Base-by-base conservation (phyloP, 2,329 filamentous ascomycete genomes). In the Eurotiales sp. region DNA sequence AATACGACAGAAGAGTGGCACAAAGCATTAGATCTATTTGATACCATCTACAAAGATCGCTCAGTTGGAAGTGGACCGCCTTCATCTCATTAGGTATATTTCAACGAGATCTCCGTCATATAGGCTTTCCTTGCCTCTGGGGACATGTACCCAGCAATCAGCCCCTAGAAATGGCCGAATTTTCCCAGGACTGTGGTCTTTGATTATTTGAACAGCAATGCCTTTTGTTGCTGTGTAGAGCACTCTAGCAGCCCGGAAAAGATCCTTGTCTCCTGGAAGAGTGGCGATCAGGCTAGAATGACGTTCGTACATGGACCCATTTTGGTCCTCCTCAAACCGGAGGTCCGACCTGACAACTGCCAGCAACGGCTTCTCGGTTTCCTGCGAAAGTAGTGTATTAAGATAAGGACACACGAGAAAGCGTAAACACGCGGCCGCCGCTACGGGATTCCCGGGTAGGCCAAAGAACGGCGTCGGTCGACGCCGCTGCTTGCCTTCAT, bases 1-100 rank as follows among this genome's bases (percentile, higher is more conserved):
- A 63, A 64, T 54, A 61, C 55, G 3, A 42, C 43, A 25, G 61
- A 62, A 19, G 74, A 80, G 25, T 80, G 75, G 76, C 63, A 70
- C 14, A 61, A 66, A 8, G 37, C 47, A 8, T 42, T 37, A 8
- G 8, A 5, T 41, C 8, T 34, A 4, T 43, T 43, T 11, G 25
- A 67, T 76, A 3, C 10, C n/a, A n/a, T 14, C 39, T 29, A 30
- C 19, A 3, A 17, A 22, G 14, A n/a, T n/a, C n/a, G n/a, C n/a
- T n/a, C n/a, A n/a, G n/a, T n/a, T n/a, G n/a, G n/a, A n/a, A n/a
- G n/a, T n/a, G n/a, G n/a, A n/a, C n/a, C n/a, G n/a, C n/a, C n/a
- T n/a, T 36, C 30, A 25, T 27, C 27, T 25, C 22, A 53, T 55
- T 10, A 49, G 44, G 17, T 48, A 57, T 7, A 55, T 23, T 22